Base-by-base conservation (phyloP, 768 basidiomycete species). In the Phlebiopsis gigantea region DNA sequence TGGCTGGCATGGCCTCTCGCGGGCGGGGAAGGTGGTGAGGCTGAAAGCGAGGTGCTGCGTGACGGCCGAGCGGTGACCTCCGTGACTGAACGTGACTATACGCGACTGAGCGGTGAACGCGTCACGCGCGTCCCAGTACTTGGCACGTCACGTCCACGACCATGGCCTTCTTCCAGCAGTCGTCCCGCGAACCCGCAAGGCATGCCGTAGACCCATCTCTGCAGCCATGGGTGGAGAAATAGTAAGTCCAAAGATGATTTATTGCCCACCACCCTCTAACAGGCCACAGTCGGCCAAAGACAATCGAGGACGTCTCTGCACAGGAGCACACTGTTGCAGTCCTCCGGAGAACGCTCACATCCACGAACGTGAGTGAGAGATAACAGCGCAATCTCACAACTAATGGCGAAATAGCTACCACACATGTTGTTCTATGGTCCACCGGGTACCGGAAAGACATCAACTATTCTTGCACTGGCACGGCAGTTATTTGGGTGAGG, bases 381-480 rank as follows among this genome's bases (percentile, higher is more conserved):
- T n/a, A n/a, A n/a, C n/a, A n/a, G n/a, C n/a, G n/a, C n/a, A n/a
- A n/a, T n/a, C n/a, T n/a, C n/a, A n/a, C n/a, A n/a, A n/a, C n/a
- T n/a, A n/a, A n/a, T n/a, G n/a, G n/a, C n/a, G n/a, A n/a, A n/a
- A n/a, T 68, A 99, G 97, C 79, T 99, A 51, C 96, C 97, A 5
- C 97, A 99, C 67, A 98, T 98, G 95, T 77, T 99, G 46, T 99
- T 99, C 77, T 99, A 99, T 63, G 97, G 97, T 1, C 97, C 97
- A 28, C 97, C 97, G 15, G 97, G 97, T 29, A 98, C 96, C 12
- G 97, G 97, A 42, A 99, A 99, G 72, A 99, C 97, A 12, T 96
- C 93, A 42, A 98, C 97, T 1, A 98, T 99, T 62, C 84, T 99
- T 22, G 97, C 97, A 19, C 77, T 99, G 51, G 78, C 96, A 31